These are phyloP conservation scores for Penicillium sp. DNA, from an alignment of 2,329 filamentous ascomycete species.

Conservation along the genomic window DNA sequence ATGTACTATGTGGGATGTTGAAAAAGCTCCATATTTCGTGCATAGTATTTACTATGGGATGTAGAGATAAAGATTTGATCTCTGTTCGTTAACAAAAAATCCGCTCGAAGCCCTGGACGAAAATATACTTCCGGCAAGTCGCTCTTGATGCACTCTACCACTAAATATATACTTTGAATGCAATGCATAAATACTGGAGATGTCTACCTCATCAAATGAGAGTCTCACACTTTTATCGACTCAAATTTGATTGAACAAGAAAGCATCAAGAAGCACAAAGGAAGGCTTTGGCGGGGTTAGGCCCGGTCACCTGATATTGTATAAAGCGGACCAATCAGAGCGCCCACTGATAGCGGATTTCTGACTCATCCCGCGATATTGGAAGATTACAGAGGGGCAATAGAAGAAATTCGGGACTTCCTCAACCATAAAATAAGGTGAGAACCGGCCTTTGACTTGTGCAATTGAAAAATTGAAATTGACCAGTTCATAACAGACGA, in stretches of 20 bases:
- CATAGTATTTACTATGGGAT: background rate
- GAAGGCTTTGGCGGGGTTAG: slow-evolving; percentile 3
- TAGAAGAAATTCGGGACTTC: slow-evolving; percentile 11
- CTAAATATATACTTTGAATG: background rate
- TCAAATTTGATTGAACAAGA: background rate
- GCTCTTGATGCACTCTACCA: background rate
- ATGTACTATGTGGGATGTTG: too few species aligned
- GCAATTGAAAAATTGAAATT: background rate
- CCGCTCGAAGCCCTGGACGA: too few species aligned
- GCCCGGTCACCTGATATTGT: slow-evolving; percentile 5
- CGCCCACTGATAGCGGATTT: slow-evolving; percentile 8
- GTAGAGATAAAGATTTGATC: background rate
- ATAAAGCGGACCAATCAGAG: slow-evolving; percentile 8
- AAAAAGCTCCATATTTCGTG: background rate
- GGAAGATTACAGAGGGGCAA: slow-evolving; percentile 11
- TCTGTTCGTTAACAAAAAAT: background rate
- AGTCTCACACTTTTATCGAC: background rate
- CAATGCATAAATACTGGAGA: too few species aligned
- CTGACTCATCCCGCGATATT: slow-evolving; percentile 16
- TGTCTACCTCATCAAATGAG: background rate
- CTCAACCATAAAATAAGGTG: slow-evolving; percentile 9
- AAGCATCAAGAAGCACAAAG: background rate
- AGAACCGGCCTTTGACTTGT: background rate
- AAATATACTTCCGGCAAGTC: background rate
- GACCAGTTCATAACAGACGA: background rate